Evolutionary conservation across 495 filamentous ascomycete genomes (phyloP).

Genomic region (Xylaria telfairii): DNA sequence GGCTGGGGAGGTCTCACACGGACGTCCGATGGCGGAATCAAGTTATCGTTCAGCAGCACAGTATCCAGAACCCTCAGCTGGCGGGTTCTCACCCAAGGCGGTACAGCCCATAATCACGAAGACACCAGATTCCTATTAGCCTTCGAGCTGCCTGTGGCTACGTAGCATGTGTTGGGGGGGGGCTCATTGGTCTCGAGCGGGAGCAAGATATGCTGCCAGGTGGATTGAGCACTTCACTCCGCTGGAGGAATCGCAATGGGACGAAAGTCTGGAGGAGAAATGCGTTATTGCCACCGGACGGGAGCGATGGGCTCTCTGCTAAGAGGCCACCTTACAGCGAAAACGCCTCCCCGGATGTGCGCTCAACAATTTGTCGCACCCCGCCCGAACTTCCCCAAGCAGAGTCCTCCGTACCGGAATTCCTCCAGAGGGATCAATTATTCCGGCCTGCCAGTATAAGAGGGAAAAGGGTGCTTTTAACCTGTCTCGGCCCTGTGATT

Average conservation of each 20-base stretch:
- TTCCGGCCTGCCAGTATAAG: constrained; percentile 20
- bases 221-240: background rate
- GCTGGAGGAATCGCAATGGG: background rate
- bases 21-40: constrained; percentile 36
- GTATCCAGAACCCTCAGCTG: background rate
- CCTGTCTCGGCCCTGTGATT: background rate
- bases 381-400: constrained; percentile 16
- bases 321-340: too few relatives aligned
- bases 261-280: background rate
- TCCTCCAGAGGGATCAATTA: background rate
- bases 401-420: constrained; percentile 13
- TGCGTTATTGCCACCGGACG: background rate
- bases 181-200: background rate
- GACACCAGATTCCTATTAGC: background rate
- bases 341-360: background rate
- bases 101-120: background rate
- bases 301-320: background rate
- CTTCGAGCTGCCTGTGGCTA: background rate
- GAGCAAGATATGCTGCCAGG: background rate
- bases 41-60: background rate
- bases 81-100: background rate
- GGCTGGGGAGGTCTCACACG: constrained; percentile 22
- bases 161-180: background rate
- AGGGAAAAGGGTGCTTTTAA: background rate
- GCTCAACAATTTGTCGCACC: background rate